Base-by-base conservation (phyloP, 768 basidiomycete species). In the Podaxis carcinomalis region DNA sequence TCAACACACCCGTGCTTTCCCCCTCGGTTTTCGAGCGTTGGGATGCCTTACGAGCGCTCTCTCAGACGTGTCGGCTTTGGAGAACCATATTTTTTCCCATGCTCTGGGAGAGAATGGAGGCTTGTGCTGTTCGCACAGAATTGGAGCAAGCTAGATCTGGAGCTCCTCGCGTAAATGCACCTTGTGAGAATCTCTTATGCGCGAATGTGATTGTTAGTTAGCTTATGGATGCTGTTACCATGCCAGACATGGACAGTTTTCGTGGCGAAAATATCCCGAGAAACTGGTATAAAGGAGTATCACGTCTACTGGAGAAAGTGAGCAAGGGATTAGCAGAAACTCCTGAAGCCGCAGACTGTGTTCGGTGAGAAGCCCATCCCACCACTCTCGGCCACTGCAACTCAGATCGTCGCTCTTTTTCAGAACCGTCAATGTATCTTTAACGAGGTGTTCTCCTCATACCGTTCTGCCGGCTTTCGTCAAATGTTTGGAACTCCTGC, bases 101-200 rank as follows among this genome's bases (percentile, higher is more conserved):
- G 49, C 53, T 71, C 0, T 77, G 72, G 73, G 67, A 73, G 51
- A 62, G 69, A 9, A 63, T 76, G 27, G 70, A 75, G 46, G 70
- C 68, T 0, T 75, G 73, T 59, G 68, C 67, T 60, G 35, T 59
- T 59, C 49, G 51, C 40, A 28, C 39, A n/a, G 49, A 58, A 59
- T 5, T 44, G 7, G 9, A 44, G 0, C 42, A 1, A n/a, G 6
- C 7, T 3, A 44, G 42, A 21, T 21, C 1, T 1, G 6, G 7
- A 44, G 42, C 39, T 40, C 42, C 13, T 44, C 6, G n/a, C 2
- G 14, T 44, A 5, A 44, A 44, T n/a, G n/a, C n/a, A 44, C 7
- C 42, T n/a, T 19, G 42, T 19, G 1, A 44, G 19, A n/a, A n/a
- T n/a, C 6, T 5, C 39, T 40, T 1, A 0, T 44, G 42, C 19